Evolutionary conservation across 108 stramenopile species (phyloP).

Genomic region (Cafeteria roenbergensis): DNA sequence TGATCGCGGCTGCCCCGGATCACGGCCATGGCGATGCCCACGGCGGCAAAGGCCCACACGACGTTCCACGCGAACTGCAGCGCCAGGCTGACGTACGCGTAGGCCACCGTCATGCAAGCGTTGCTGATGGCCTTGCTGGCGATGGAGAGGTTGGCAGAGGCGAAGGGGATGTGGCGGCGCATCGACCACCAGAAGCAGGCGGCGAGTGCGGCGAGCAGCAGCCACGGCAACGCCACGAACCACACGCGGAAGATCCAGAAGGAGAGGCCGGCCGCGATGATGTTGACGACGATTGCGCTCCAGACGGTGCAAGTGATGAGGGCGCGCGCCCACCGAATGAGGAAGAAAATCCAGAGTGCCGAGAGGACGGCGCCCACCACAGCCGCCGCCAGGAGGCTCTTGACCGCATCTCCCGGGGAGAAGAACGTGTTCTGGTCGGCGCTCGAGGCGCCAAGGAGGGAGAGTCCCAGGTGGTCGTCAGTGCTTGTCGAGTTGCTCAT

Average conservation of each 20-base stretch:
- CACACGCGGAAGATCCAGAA: neutral
- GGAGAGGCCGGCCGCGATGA: neutral
- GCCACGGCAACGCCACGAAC: slow-evolving; percentile 25
- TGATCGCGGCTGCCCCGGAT: slow-evolving; percentile 23
- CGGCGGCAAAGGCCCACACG: slow-evolving; percentile 44
- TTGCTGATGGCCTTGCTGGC: slow-evolving; percentile 52
- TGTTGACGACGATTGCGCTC: neutral
- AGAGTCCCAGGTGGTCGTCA: neutral
- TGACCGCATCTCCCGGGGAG: neutral
- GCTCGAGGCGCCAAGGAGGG: neutral
- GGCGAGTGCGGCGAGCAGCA: slow-evolving; percentile 35
- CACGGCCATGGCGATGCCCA: slow-evolving; percentile 31
- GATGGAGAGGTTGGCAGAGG: slow-evolving; percentile 53
- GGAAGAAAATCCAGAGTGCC: neutral
- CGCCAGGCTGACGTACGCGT: slow-evolving; percentile 48
- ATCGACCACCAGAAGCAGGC: slow-evolving; percentile 54
- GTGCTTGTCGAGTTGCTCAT: too few species aligned
- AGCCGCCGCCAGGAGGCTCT: neutral
- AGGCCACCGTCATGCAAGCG: slow-evolving; percentile 48
- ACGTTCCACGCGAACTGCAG: slow-evolving; percentile 43
- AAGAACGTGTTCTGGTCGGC: neutral
- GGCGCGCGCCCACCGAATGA: neutral
- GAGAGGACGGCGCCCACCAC: neutral
- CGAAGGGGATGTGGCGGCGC: slow-evolving; percentile 61
- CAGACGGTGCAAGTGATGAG: neutral